Evolutionary conservation across 257 asterid genomes (phyloP).

Genomic region (Ballota nigra): DNA sequence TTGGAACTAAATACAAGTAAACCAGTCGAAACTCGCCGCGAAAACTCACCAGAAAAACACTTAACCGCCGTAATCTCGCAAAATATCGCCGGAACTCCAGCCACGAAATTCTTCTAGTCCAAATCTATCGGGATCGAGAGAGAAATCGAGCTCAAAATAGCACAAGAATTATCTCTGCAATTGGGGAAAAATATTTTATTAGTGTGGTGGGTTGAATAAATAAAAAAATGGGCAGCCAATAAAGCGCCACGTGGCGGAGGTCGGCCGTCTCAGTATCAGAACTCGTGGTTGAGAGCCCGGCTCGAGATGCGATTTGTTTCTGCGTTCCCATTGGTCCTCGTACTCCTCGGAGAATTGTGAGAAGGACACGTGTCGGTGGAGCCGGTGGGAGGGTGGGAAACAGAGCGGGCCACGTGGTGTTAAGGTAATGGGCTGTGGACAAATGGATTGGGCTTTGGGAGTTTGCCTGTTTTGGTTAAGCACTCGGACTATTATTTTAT

Average conservation of each 20-base stretch:
- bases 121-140: constrained; percentile 46
- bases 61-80: no score
- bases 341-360: not conserved
- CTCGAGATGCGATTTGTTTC: constrained; percentile 66
- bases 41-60: constrained; percentile 33
- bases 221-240: constrained; percentile 22
- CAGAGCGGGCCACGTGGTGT: not conserved
- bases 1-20: constrained; percentile 11
- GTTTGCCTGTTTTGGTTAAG: not conserved
- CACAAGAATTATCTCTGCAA: not conserved
- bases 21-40: no score
- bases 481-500: not conserved
- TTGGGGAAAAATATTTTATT: constrained; percentile 18
- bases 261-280: constrained; percentile 51
- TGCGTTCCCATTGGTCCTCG: constrained; percentile 46
- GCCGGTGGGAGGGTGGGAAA: not conserved
- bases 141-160: no score
- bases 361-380: constrained; percentile 42
- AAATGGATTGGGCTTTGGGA: constrained; percentile 22
- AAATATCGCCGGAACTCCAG: not conserved
- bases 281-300: constrained; percentile 75
- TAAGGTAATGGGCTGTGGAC: not conserved
- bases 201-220: not conserved
- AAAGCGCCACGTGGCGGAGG: constrained; percentile 57
- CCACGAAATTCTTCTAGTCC: not conserved